Evolutionary conservation across 768 basidiomycete species (phyloP).

Genomic region (Lactarius hengduanensis): DNA sequence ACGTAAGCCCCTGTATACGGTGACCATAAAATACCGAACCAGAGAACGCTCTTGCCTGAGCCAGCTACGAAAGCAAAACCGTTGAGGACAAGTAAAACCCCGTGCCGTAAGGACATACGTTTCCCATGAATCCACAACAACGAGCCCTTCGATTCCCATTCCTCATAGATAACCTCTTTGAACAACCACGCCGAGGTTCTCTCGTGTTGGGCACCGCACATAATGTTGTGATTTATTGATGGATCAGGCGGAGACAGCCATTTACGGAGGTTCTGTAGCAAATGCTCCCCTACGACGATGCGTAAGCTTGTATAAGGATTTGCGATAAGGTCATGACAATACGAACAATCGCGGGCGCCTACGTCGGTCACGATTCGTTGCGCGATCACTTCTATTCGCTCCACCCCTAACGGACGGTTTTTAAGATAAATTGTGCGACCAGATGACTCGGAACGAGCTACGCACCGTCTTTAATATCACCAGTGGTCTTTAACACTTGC

Average conservation of each 20-base stretch:
- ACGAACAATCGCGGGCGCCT: neutral
- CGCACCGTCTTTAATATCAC: too few species aligned
- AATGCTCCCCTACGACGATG: neutral
- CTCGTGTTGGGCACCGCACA: neutral
- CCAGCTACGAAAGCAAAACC: neutral
- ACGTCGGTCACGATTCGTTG: too few species aligned
- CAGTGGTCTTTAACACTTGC: neutral
- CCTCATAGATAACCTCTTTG: neutral
- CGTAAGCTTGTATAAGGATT: neutral
- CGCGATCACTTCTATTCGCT: too few species aligned
- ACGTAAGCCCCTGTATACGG: neutral
- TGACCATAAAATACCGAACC: neutral
- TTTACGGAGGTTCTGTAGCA: neutral
- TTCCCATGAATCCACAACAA: neutral
- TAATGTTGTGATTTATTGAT: neutral
- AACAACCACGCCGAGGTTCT: neutral
- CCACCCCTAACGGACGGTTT: too few species aligned
- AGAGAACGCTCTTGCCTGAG: neutral
- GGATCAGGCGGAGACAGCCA: neutral
- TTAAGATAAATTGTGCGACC: too few species aligned
- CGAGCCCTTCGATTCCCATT: neutral
- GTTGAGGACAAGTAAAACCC: neutral
- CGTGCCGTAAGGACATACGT: neutral
- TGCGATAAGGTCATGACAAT: neutral
- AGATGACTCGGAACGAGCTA: neutral